A percentile compares a stretch with the other conserved stretches of the same genome.
Conservation (phyloP, 2,329 filamentous ascomycete genomes). For the Helminthosporium solani region DNA sequence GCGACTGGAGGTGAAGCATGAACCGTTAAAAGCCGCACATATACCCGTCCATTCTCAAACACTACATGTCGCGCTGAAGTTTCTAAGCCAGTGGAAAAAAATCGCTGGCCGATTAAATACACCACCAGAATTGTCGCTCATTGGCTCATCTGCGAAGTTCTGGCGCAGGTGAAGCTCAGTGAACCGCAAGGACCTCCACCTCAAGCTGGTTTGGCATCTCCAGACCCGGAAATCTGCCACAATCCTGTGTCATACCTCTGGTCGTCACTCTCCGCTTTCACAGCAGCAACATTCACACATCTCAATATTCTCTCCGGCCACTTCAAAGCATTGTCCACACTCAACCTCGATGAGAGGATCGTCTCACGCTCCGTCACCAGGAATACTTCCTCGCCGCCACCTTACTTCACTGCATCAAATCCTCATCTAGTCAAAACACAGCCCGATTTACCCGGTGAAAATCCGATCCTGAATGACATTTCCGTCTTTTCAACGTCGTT, state of each 20-base stretch:
- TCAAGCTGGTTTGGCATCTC: conserved; percentile 17
- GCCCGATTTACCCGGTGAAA: conserved; percentile 16
- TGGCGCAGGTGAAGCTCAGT: conserved; percentile 13
- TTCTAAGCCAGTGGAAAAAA: conserved; percentile 10
- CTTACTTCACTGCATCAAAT: conserved; percentile 6
- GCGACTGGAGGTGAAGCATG: conserved; percentile 13
- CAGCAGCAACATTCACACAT: conserved; percentile 7
- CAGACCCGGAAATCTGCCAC: conserved; percentile 10
- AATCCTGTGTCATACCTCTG: conserved; percentile 8
- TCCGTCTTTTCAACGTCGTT: conserved; percentile 1
- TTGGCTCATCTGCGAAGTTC: conserved; percentile 9
- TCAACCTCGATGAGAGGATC: conserved; percentile 4
- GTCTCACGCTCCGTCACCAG: conserved; percentile 11
- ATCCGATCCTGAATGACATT: conserved; percentile 10
- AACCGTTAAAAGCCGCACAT: conserved; percentile 17
- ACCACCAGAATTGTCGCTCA: conserved; percentile 16
- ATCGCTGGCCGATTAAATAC: conserved; percentile 20
- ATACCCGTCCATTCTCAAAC: conserved; percentile 24
- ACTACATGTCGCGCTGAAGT: conserved; percentile 23
- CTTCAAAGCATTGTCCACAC: conserved; percentile 9
- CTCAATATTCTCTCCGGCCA: conserved; percentile 10
- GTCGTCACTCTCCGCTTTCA: conserved; percentile 6
- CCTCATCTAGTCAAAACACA: conserved; percentile 23
- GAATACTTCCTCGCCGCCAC: not conserved
- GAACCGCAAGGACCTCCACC: conserved; percentile 9